Base-by-base conservation (phyloP, 495 filamentous ascomycete species). In the Lophium mytilinum region DNA sequence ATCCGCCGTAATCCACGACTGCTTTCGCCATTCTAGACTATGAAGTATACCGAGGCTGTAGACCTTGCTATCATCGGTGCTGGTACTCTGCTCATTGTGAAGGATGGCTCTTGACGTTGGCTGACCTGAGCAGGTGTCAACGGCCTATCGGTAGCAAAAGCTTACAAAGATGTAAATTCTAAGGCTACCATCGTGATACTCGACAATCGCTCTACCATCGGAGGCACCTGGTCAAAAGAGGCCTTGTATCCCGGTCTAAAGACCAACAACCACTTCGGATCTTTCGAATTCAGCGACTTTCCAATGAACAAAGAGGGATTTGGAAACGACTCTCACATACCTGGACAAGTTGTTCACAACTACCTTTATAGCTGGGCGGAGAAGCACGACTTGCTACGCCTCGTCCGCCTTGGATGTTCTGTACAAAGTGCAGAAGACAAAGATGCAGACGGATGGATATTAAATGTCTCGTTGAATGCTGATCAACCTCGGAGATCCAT, bases 21-120 rank as follows among this genome's bases (percentile, higher is more conserved):
- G 2, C 6, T 30, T 30, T 30, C 6, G 3, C 24, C 24, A 30
- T 30, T 30, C 24, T n/a, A n/a, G n/a, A n/a, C n/a, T n/a, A 30
- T 30, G 24, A 30, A 30, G 24, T 6, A 30, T 30, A 3, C 24
- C 24, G 58, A 61, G 40, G 3, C 4, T 12, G 54, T 58, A 14
- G 66, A 68, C 34, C 50, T 68, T 3, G 60, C 66, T 14, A 56
- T 68, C n/a, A 46, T 66, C 17, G 66, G 66, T 33, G 66, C 66
- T 19, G 66, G 66, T 62, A 55, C 50, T 55, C 12, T 40, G 17
- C 10, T 34, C 9, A 5, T 46, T 33, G n/a, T 51, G 19, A 30
- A 17, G 1, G 9, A 18, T 50, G 10, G n/a, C 35, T 30, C 1
- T 37, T 55, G 30, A 42, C 19, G 37, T 42, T 40, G 34, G 33